Percentiles rank a stretch among this genome's conserved stretches.
Evolutionary conservation across 805 yeast species (phyloP).

Genomic region (Cyberlindnera saturnus): DNA sequence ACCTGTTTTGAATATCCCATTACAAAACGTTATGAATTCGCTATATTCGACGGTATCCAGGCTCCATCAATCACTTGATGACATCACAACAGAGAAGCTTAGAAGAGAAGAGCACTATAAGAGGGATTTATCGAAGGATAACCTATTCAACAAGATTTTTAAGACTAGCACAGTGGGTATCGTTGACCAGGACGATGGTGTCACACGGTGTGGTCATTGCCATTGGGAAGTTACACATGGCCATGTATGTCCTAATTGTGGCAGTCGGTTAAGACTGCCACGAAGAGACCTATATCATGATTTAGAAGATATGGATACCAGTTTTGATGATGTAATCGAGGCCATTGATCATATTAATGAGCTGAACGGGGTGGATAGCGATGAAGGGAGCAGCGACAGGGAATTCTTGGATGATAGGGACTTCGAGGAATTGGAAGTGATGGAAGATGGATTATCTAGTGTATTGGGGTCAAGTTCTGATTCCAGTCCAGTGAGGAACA

Average conservation of each 20-base stretch:
- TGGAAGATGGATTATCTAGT: not conserved
- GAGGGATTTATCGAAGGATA: slow-evolving; percentile 31
- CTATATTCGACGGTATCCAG: slow-evolving; percentile 30
- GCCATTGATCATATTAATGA: not conserved
- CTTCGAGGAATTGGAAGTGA: slow-evolving; percentile 3
- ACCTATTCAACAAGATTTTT: slow-evolving; percentile 46
- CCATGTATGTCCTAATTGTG: slow-evolving; percentile 62
- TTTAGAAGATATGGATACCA: not conserved
- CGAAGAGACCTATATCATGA: not conserved
- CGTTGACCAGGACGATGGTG: slow-evolving; percentile 63
- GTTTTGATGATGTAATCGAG: not conserved
- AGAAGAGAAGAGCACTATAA: slow-evolving; percentile 31
- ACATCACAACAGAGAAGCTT: slow-evolving; percentile 7
- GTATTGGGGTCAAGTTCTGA: not conserved
- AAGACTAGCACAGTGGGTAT: slow-evolving; percentile 42
- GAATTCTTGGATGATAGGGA: slow-evolving; percentile 16
- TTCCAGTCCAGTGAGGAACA: not conserved
- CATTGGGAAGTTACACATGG: slow-evolving; percentile 73
- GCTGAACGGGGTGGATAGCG: not conserved
- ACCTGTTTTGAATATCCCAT: slow-evolving; percentile 48
- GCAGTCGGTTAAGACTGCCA: slow-evolving; percentile 35
- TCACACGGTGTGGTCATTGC: slow-evolving; percentile 67
- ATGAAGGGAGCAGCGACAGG: slow-evolving; percentile 6
- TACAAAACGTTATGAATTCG: slow-evolving; percentile 40
- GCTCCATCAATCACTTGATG: slow-evolving; percentile 15